phyloP scores from a whole-genome alignment of 768 basidiomycete genomes.

The Tulasnella calospora region DNA sequence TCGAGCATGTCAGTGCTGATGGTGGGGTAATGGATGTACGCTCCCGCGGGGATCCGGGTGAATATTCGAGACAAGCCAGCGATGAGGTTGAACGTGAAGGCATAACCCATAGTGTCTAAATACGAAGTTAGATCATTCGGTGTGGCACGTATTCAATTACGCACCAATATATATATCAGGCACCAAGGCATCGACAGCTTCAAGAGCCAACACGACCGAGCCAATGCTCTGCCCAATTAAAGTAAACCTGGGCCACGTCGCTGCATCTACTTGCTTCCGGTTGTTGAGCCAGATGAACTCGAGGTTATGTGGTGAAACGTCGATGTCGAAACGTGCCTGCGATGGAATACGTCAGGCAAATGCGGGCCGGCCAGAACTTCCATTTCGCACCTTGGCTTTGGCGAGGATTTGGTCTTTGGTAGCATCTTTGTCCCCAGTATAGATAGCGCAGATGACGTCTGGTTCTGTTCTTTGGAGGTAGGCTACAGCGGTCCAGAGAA shows the following conservation, averaged over 20 bases:
- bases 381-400: slow-evolving; percentile 63
- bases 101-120: slow-evolving; percentile 95
- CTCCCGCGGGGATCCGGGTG: slow-evolving; percentile 62
- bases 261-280: slow-evolving; percentile 70
- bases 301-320: slow-evolving; percentile 56
- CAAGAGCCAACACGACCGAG: slow-evolving; percentile 75
- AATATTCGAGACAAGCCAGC: slow-evolving; percentile 42
- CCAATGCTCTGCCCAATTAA: slow-evolving; percentile 88
- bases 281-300: slow-evolving; percentile 77
- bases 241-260: slow-evolving; percentile 84
- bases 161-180: slow-evolving; percentile 89
- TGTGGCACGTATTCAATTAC: slow-evolving; percentile 1
- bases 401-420: slow-evolving; percentile 73
- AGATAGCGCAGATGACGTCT: slow-evolving; percentile 69
- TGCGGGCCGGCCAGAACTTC: background rate
- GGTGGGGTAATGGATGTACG: slow-evolving; percentile 95
- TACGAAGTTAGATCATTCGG: background rate
- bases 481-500: slow-evolving; percentile 86
- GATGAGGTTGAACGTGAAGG: slow-evolving; percentile 84
- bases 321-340: slow-evolving; percentile 77
- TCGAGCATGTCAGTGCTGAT: slow-evolving; percentile 92
- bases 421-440: slow-evolving; percentile 80
- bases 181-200: slow-evolving; percentile 71
- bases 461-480: slow-evolving; percentile 64
- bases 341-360: background rate